Evolutionary conservation across 2,329 filamentous ascomycete species (phyloP).

Genomic region (Cercospora sesami): DNA sequence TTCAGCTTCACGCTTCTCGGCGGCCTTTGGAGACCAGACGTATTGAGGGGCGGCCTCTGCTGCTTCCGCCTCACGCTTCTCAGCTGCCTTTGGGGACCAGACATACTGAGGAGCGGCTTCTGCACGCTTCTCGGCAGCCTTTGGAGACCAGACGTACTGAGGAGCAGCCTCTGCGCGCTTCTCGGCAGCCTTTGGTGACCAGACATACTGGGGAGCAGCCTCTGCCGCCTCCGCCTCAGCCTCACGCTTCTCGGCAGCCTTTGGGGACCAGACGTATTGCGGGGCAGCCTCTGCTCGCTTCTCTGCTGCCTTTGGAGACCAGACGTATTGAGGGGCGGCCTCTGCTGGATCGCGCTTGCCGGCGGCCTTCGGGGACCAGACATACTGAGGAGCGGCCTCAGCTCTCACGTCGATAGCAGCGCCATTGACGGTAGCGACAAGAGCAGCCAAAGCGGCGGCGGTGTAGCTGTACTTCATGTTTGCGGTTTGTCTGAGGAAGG

Average conservation of each 20-base stretch:
- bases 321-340: not conserved
- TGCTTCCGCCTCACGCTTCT: not conserved
- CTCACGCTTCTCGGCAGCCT: not conserved
- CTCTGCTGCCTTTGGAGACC: not conserved
- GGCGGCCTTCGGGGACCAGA: not conserved
- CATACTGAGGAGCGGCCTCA: not conserved
- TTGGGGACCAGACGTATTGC: not conserved
- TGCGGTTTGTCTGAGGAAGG: not conserved
- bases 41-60: not conserved
- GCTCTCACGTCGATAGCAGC: not conserved
- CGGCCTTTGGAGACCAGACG: not conserved
- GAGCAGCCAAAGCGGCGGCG: not conserved
- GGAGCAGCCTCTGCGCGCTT: not conserved
- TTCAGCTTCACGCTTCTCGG: not conserved
- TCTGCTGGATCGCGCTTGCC: not conserved
- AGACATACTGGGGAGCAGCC: not conserved
- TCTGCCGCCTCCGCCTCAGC: not conserved
- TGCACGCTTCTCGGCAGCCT: not conserved
- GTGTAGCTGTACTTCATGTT: conserved; percentile 3
- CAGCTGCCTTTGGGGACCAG: no score
- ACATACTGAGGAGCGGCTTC: no score
- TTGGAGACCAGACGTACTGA: not conserved
- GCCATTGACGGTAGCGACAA: not conserved
- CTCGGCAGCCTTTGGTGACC: not conserved
- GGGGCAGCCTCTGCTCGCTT: not conserved